A percentile compares a stretch with the other conserved stretches of the same genome.
phyloP scores from a whole-genome alignment of 345 rosid genomes.

The Alliaria petiolata region DNA sequence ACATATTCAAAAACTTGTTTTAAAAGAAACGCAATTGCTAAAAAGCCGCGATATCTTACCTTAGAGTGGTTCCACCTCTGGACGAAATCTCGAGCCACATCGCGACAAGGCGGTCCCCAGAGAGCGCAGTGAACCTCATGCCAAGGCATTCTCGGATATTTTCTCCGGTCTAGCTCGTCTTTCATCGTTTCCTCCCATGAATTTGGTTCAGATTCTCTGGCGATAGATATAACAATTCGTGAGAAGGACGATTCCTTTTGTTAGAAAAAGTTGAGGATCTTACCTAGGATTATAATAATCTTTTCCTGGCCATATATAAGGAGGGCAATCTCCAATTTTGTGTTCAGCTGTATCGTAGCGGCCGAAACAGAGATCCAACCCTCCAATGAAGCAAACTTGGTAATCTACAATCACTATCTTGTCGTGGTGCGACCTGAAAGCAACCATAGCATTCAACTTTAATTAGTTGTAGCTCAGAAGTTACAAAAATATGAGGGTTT shows the following conservation, averaged over 20 bases:
- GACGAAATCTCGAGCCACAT: slow-evolving; percentile 84
- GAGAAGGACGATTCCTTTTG: slow-evolving; percentile 1
- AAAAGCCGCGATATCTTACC: slow-evolving; percentile 32
- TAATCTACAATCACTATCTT: slow-evolving; percentile 84
- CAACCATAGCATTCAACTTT: not conserved
- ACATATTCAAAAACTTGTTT: not conserved
- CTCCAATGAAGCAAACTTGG: slow-evolving; percentile 84
- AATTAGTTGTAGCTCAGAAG: not conserved
- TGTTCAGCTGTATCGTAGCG: slow-evolving; percentile 81
- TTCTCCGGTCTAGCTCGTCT: slow-evolving; percentile 70
- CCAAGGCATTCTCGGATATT: slow-evolving; percentile 97
- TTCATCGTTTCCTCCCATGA: slow-evolving; percentile 92
- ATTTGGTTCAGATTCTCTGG: slow-evolving; percentile 94
- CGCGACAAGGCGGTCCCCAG: slow-evolving; percentile 97
- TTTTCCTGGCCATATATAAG: slow-evolving; percentile 83
- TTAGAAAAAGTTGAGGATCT: not conserved
- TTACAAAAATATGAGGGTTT: not conserved
- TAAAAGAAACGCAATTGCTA: not conserved
- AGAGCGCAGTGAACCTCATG: slow-evolving; percentile 94
- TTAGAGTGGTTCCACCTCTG: slow-evolving; percentile 99
- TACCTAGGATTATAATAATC: slow-evolving; percentile 97
- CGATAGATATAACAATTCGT: not conserved
- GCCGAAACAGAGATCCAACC: slow-evolving; percentile 90
- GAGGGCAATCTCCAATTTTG: slow-evolving; percentile 66
- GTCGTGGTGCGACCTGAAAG: slow-evolving; percentile 90